Evolutionary conservation across 345 rosid genomes (phyloP).

Genomic region (Eucalyptus polyanthemos): DNA sequence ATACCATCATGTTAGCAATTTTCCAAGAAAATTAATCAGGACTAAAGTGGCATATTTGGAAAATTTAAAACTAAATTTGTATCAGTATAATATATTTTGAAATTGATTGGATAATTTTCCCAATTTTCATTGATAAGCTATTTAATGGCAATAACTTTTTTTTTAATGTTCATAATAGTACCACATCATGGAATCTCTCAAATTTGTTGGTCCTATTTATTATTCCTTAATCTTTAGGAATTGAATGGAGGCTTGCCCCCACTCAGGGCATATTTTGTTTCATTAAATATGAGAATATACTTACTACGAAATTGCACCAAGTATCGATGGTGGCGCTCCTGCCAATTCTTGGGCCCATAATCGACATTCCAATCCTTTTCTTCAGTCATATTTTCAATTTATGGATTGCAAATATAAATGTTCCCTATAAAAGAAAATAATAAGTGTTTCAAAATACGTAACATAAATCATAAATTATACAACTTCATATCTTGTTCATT

Average conservation of each 20-base stretch:
- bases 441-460: too few relatives aligned
- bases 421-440: background rate
- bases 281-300: too few relatives aligned
- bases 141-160: background rate
- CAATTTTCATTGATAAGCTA: background rate
- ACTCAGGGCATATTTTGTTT: background rate
- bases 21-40: rapidly evolving
- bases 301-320: too few relatives aligned
- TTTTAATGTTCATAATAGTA: background rate
- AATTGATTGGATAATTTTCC: background rate
- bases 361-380: background rate
- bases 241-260: too few relatives aligned
- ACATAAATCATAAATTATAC: too few relatives aligned
- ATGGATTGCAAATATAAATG: background rate
- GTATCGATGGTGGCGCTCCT: too few relatives aligned
- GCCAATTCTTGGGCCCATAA: too few relatives aligned
- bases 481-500: too few relatives aligned
- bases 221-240: background rate
- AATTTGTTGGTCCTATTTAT: background rate
- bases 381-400: background rate
- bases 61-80: background rate
- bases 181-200: background rate
- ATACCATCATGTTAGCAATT: rapidly evolving
- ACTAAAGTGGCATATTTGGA: background rate
- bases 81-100: background rate